Evolutionary conservation across 2,329 filamentous ascomycete genomes (phyloP).

Genomic region (Fusarium sp.): DNA sequence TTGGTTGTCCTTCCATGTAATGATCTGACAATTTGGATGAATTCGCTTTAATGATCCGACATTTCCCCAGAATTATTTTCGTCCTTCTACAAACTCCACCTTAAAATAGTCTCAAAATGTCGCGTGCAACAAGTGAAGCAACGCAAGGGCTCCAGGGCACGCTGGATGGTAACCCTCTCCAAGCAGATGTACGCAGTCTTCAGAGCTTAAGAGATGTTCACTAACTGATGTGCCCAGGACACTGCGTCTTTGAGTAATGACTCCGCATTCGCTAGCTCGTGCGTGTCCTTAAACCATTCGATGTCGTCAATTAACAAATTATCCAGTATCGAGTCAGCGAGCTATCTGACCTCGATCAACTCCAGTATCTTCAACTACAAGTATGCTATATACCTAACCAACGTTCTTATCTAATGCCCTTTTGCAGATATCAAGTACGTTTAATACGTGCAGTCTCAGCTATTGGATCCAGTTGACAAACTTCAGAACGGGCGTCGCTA

Average conservation of each 20-base stretch:
- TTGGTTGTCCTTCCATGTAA: background rate
- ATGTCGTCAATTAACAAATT: background rate
- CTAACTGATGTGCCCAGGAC: background rate
- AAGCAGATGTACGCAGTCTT: background rate
- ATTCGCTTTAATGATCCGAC: too few species aligned
- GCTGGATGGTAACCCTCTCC: background rate
- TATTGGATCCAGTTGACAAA: background rate
- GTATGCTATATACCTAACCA: background rate
- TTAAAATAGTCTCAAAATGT: background rate
- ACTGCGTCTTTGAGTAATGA: background rate
- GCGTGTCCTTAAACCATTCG: background rate
- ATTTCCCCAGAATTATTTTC: background rate
- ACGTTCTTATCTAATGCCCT: fast-evolving
- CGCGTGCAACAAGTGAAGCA: background rate
- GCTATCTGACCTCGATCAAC: background rate
- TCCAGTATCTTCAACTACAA: slow-evolving; percentile 21
- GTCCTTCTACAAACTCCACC: fast-evolving
- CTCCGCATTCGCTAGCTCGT: background rate
- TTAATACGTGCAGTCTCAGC: background rate
- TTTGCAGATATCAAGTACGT: background rate
- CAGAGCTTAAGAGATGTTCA: fast-evolving
- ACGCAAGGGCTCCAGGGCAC: too few species aligned
- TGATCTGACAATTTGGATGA: background rate
- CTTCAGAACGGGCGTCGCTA: slow-evolving; percentile 14
- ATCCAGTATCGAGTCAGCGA: background rate